Evolutionary conservation across 495 filamentous ascomycete species (phyloP).

Genomic region (Viridothelium virens): DNA sequence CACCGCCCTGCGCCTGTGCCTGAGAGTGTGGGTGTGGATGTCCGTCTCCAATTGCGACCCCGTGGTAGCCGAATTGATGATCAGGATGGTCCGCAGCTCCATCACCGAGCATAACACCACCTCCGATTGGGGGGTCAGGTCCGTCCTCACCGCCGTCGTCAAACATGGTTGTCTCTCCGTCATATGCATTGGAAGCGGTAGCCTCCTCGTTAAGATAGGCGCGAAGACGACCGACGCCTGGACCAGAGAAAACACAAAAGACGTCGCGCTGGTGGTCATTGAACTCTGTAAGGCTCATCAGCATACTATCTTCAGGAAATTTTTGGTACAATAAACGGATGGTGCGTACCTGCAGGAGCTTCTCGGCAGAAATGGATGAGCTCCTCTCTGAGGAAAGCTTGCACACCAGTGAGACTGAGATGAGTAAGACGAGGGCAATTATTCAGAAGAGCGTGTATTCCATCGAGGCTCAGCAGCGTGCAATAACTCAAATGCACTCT

Average conservation of each 20-base stretch:
- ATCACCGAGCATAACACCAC: constrained; percentile 15
- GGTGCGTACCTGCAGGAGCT: constrained; percentile 60
- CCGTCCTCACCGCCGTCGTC: constrained; percentile 17
- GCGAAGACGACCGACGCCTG: constrained; percentile 71
- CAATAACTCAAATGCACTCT: constrained; percentile 97
- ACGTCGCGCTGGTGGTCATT: constrained; percentile 90
- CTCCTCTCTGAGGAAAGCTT: constrained; percentile 67
- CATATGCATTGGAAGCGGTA: constrained; percentile 12
- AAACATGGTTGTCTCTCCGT: constrained; percentile 18
- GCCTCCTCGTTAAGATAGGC: constrained; percentile 57
- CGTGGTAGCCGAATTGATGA: constrained; percentile 7
- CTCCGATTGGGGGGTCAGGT: constrained; percentile 16
- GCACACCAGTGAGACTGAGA: constrained; percentile 91
- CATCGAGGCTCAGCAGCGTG: constrained; percentile 65
- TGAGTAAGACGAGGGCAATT: constrained; percentile 89
- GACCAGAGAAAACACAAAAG: constrained; percentile 94
- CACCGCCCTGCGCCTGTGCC: background rate
- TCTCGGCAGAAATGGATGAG: constrained; percentile 76
- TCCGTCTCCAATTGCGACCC: background rate
- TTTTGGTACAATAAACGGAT: background rate
- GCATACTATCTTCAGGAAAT: background rate
- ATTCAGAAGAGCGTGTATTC: constrained; percentile 82
- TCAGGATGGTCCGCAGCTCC: constrained; percentile 2
- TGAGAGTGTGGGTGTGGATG: background rate
- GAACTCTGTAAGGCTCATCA: constrained; percentile 58